Evolutionary conservation across 1,284 basidiomycete species (phyloP), one percentile per base, ranked within the genome.

Genomic region (Phylloporus sp.): DNA sequence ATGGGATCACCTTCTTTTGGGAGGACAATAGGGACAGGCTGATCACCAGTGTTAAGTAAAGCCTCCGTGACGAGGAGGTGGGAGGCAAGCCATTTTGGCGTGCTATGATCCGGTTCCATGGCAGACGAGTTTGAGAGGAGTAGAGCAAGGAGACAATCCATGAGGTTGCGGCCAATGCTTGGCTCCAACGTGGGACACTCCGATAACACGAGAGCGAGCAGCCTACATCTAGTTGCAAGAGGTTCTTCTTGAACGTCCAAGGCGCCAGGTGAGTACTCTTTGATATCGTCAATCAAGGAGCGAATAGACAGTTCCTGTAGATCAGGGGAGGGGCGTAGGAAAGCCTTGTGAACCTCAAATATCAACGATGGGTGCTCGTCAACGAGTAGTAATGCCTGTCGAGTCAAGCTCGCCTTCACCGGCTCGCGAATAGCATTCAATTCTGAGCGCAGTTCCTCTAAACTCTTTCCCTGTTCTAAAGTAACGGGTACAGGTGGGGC

Each of bases 311-410:
- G 78, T 44, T 84, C 80, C 68, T 90, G 88, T 69, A 89, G 84
- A 37, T 81, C 82, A 55, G 84, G 86, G 49, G 81, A 79, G 3
- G 85, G 80, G 31, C 88, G 87, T 59, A 91, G 84, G 76, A 96
- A 95, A 17, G 92, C 91, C 37, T 84, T 84, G 69, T 93, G 90
- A 56, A 98, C 86, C 72, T 98, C 96, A 72, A 98, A 98, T 54
- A 98, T 90, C 51, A 98, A 84, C 10, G 91, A 89, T 12, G 92
- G 88, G 69, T 96, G 92, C 65, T 92, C 87, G 73, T 98, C 96
- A 53, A 97, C 90, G 32, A 99, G 83, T 17, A 83, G 79, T 50
- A 99, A 80, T 0, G 93, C 88, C 46, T 87, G 87, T 32, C 82
- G 80, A 46, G 90, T 85, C 62, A 97, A 82, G n/a, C 82, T 81